Base-by-base conservation (phyloP, 2,329 filamentous ascomycete species). In the Pseudofabraea citricarpa region DNA sequence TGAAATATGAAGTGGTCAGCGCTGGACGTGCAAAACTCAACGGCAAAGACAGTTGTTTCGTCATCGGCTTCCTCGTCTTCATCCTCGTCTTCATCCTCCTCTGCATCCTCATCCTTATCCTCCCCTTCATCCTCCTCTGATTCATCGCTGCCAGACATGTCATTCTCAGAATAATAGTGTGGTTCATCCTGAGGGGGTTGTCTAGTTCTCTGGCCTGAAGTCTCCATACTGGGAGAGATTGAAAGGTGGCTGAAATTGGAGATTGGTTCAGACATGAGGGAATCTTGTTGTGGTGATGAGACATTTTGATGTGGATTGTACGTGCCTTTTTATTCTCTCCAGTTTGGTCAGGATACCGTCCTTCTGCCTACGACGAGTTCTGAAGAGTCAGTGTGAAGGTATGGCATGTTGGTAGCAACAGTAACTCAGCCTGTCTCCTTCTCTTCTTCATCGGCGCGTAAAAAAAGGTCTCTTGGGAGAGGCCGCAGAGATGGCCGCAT, bases 211-310 rank as follows among this genome's bases (percentile, higher is more conserved):
- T 35, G 50, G 46, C 41, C 27, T 31, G 53, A 45, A 23, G 52
- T 40, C 35, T 59, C 48, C 58, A 61, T 61, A 33, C 36, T 52
- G 45, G 49, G 45, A 10, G 48, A 41, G 35, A 61, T 49, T 9
- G 56, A 54, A 40, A 60, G 57, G 47, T 58, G 55, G 49, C 50
- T 51, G 46, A 60, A 61, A 45, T 50, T 49, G 12, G 53, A 48
- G 40, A 52, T 47, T 42, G 58, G 55, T 29, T 51, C 45, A 52
- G 56, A 59, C 58, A 61, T 61, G 50, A 49, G 51, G 47, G 45
- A 51, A 40, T n/a, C n/a, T n/a, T n/a, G n/a, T n/a, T 39, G 31
- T 22, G 40, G 23, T 31, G 27, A 31, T 31, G 13, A 15, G 16
- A 31, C 16, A 15, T 12, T 15, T 31, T 6, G 27, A 31, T 31